phyloP scores from a whole-genome alignment of 371 early-diverging fungal genomes.

The Apophysomyces sp. region DNA sequence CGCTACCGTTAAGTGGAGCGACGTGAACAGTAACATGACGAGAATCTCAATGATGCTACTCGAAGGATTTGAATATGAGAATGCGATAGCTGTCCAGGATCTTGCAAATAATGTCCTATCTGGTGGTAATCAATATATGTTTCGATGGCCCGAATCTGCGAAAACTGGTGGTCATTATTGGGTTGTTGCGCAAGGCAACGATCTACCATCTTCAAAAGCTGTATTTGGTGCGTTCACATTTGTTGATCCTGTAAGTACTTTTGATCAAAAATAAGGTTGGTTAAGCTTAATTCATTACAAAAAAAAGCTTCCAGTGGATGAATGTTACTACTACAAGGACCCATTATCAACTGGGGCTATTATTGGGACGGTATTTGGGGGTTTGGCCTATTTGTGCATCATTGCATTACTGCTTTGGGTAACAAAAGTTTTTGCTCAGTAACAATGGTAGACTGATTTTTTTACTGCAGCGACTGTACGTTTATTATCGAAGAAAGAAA shows the following conservation, averaged over 20 bases:
- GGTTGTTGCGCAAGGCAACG: background rate
- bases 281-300: background rate
- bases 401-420: too few species aligned
- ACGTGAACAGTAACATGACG: background rate
- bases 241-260: too few species aligned
- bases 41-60: background rate
- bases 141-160: background rate
- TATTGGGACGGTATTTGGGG: too few species aligned
- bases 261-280: background rate
- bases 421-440: too few species aligned
- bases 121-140: background rate
- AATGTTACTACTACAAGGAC: too few species aligned
- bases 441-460: background rate
- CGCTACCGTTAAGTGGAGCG: background rate
- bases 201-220: background rate
- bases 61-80: background rate
- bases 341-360: too few species aligned
- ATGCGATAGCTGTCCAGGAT: background rate
- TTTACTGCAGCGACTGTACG: background rate
- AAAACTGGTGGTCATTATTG: background rate
- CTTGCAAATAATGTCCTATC: background rate
- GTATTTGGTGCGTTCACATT: background rate
- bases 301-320: background rate
- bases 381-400: too few species aligned
- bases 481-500: background rate